Conservation (phyloP, 371 early-diverging fungal species). For the Quaeritorhiza haematococci region DNA sequence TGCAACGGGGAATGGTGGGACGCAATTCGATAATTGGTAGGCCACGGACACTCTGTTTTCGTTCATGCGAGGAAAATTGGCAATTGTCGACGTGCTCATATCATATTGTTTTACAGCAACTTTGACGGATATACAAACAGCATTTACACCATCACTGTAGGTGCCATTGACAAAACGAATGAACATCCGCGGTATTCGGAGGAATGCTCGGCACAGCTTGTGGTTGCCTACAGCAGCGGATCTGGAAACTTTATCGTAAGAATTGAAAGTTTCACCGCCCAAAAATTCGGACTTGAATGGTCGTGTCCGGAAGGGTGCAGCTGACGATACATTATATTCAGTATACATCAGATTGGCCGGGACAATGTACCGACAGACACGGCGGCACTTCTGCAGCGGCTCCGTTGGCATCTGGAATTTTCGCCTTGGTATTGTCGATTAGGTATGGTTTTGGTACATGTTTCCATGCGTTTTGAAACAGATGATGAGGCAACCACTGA, state of each 20-base stretch:
- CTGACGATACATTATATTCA: no score
- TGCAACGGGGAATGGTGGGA: conserved; percentile 92
- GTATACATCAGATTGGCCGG: conserved; percentile 73
- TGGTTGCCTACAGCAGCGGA: conserved; percentile 78
- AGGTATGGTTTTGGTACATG: no score
- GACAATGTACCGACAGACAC: conserved; percentile 53
- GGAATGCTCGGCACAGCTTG: conserved; percentile 84
- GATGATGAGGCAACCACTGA: no score
- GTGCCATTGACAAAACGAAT: conserved; percentile 74
- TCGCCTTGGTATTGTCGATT: conserved; percentile 77
- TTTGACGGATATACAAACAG: conserved; percentile 96
- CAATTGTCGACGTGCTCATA: not conserved
- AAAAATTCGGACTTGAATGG: no score
- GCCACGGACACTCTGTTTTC: no score
- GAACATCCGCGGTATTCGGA: conserved; percentile 85
- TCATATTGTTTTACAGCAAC: no score
- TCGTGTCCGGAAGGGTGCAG: no score
- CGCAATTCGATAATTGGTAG: conserved; percentile 73
- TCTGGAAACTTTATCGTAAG: conserved; percentile 63
- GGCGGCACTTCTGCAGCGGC: conserved; percentile 98
- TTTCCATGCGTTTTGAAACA: no score
- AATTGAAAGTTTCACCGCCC: no score
- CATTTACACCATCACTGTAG: conserved; percentile 90
- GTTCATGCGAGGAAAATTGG: no score
- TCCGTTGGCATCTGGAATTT: conserved; percentile 87